Conservation (phyloP, 176 grass and related monocot genomes). For the Tuctoria greenei region DNA sequence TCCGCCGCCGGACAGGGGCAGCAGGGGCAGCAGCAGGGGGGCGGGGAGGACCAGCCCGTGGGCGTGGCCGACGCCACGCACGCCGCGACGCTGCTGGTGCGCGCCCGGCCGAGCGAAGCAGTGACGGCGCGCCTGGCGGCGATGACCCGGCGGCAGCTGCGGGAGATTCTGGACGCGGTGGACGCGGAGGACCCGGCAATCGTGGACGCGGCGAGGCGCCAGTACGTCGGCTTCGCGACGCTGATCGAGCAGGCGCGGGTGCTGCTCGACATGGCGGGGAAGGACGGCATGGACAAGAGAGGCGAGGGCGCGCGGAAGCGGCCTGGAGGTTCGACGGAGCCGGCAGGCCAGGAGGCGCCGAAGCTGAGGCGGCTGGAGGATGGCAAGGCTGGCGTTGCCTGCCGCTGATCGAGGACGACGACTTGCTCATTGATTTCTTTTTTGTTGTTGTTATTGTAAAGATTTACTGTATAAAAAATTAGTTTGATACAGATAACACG, state of each 20-base stretch:
- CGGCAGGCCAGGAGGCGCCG: not conserved
- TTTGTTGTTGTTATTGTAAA: not conserved
- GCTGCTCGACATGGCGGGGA: slow-evolving; percentile 1
- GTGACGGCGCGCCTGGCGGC: slow-evolving; percentile 8
- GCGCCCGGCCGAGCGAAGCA: not conserved
- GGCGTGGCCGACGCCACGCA: slow-evolving; percentile 21
- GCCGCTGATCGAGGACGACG: not conserved
- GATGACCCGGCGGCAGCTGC: slow-evolving; percentile 3
- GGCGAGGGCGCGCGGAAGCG: not conserved
- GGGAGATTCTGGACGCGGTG: not conserved
- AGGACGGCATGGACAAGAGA: not conserved
- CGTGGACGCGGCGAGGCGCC: not conserved
- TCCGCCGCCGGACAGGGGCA: too few species aligned
- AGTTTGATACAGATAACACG: too few species aligned
- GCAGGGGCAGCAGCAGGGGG: too few species aligned
- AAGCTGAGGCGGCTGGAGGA: slow-evolving; percentile 10
- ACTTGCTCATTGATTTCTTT: not conserved
- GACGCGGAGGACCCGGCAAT: not conserved
- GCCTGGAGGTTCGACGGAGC: not conserved
- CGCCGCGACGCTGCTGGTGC: not conserved
- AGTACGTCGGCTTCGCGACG: not conserved
- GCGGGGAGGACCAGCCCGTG: not conserved
- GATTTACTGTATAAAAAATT: too few species aligned
- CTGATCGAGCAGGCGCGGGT: slow-evolving; percentile 31
- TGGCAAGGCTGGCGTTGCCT: not conserved